These are phyloP conservation scores for Linderniella brevidens DNA, from an alignment of 257 asterid species.

Conservation along the genomic window DNA sequence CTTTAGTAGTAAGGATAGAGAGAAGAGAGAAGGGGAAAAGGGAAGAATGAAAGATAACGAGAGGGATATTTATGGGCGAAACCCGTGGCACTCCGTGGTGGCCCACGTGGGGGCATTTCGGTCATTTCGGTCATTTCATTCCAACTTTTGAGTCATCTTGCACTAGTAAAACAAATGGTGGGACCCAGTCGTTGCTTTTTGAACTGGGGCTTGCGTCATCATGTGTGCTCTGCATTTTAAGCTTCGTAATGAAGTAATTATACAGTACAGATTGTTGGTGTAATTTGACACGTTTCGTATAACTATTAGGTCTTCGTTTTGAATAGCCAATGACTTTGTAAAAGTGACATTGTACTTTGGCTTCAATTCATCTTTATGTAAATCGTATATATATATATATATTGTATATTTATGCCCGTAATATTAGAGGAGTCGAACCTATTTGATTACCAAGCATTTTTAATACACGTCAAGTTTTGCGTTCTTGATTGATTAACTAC, in stretches of 20 bases:
- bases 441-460: too few relatives aligned
- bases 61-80: constrained; percentile 38
- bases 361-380: too few relatives aligned
- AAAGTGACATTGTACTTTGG: too few relatives aligned
- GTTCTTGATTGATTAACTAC: too few relatives aligned
- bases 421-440: too few relatives aligned
- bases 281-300: too few relatives aligned
- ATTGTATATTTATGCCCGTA: too few relatives aligned
- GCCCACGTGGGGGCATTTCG: constrained; percentile 17
- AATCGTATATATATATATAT: too few relatives aligned
- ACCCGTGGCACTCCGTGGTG: not conserved
- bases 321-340: too few relatives aligned
- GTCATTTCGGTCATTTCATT: constrained; percentile 13
- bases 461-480: too few relatives aligned
- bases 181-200: constrained; percentile 17
- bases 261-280: not conserved
- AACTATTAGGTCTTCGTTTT: too few relatives aligned
- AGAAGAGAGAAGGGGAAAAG: constrained; percentile 41
- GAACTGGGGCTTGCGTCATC: constrained; percentile 18
- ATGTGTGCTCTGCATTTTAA: constrained; percentile 15
- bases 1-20: constrained; percentile 19
- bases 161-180: constrained; percentile 13
- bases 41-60: constrained; percentile 34
- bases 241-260: constrained; percentile 76
- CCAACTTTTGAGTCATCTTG: constrained; percentile 15